These are phyloP conservation scores for Mycosphaerella arachidis DNA, from an alignment of 2,329 filamentous ascomycete species.

Conservation along the genomic window DNA sequence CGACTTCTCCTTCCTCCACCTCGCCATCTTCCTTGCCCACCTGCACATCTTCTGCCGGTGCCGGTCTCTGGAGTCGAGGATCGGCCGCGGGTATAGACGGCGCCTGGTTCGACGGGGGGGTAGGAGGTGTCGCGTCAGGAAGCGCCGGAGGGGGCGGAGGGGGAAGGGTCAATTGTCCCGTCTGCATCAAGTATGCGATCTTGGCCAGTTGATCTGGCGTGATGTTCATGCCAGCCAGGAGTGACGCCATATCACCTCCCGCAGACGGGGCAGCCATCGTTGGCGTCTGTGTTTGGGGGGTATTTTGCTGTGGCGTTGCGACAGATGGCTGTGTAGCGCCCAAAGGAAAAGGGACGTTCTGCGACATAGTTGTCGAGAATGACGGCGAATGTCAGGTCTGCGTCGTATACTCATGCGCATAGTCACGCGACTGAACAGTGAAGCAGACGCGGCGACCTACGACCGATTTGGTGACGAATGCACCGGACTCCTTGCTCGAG, in stretches of 20 bases:
- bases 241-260: neutral
- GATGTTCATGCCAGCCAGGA: constrained; percentile 18
- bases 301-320: constrained; percentile 10
- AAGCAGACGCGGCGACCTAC: neutral
- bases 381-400: neutral
- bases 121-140: neutral
- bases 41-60: constrained; percentile 25
- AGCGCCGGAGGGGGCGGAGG: constrained; percentile 10
- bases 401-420: neutral
- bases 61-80: neutral
- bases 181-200: constrained; percentile 26
- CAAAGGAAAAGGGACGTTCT: constrained; percentile 20
- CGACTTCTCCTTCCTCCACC: constrained; percentile 64
- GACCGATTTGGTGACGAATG: constrained; percentile 5
- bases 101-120: constrained; percentile 1
- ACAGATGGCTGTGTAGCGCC: constrained; percentile 4
- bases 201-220: constrained; percentile 27
- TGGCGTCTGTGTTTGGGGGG: constrained; percentile 1
- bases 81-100: neutral
- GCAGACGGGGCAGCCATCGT: constrained; percentile 11
- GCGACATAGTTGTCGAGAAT: constrained; percentile 19
- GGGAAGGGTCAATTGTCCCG: constrained; percentile 23
- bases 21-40: constrained; percentile 68
- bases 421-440: neutral
- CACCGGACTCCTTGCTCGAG: neutral